Evolutionary conservation across 495 filamentous ascomycete species (phyloP).

Genomic region (Chaetomium fimeti): DNA sequence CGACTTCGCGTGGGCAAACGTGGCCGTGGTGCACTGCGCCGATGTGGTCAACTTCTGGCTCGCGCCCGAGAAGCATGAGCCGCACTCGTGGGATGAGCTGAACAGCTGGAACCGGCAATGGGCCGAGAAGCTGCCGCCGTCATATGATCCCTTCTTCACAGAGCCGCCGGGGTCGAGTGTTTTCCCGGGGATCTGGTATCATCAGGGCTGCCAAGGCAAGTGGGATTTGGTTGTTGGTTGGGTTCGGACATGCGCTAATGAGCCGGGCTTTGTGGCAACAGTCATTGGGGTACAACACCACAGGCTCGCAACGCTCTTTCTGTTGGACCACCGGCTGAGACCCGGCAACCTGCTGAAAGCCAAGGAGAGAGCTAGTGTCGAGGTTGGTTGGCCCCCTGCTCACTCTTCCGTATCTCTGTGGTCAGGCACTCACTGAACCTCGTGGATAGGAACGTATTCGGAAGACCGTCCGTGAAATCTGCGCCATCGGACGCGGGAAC

Average conservation of each 20-base stretch:
- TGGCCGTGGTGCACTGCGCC: constrained; percentile 53
- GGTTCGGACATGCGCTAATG: background rate
- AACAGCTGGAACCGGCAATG: constrained; percentile 37
- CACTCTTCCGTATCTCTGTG: too few species aligned
- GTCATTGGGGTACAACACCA: constrained; percentile 56
- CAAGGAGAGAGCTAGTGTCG: background rate
- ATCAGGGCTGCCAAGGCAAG: constrained; percentile 50
- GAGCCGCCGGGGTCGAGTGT: constrained; percentile 3
- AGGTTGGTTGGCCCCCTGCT: background rate
- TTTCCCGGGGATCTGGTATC: constrained; percentile 51
- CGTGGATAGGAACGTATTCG: constrained; percentile 43
- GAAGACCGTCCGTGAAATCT: constrained; percentile 45
- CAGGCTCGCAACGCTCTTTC: constrained; percentile 52
- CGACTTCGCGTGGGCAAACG: constrained; percentile 55
- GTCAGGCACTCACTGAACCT: background rate
- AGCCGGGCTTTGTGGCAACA: constrained; percentile 14
- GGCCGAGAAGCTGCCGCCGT: constrained; percentile 35
- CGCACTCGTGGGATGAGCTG: constrained; percentile 38
- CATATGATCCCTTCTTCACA: constrained; percentile 31
- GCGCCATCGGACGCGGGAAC: constrained; percentile 54
- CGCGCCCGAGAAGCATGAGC: constrained; percentile 27
- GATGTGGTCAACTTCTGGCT: constrained; percentile 56
- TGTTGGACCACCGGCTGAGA: constrained; percentile 11
- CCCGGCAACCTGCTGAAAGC: background rate
- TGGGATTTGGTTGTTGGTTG: background rate